These are phyloP conservation scores for Helicostylum pulchrum DNA, from an alignment of 192 early-diverging fungal species.

Conservation along the genomic window DNA sequence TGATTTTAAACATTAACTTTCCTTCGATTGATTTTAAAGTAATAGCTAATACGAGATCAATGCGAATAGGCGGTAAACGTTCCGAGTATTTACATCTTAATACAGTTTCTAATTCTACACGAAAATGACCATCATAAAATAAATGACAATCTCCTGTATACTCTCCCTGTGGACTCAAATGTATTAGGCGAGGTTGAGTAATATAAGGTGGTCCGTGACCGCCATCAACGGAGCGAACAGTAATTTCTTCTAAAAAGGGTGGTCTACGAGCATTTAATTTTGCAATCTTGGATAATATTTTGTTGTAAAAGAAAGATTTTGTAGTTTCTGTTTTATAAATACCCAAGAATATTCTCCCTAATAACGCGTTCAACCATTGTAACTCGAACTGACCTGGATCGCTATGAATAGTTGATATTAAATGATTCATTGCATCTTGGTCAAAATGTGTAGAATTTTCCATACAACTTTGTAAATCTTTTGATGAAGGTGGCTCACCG, in stretches of 20 bases:
- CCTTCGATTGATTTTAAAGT: conserved; percentile 72
- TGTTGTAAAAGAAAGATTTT: conserved; percentile 59
- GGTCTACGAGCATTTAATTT: conserved; percentile 63
- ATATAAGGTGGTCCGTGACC: conserved; percentile 81
- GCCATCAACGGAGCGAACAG: conserved; percentile 71
- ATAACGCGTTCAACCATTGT: conserved; percentile 82
- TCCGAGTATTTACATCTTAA: conserved; percentile 37
- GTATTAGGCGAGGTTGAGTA: conserved; percentile 69
- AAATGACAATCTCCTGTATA: conserved; percentile 71
- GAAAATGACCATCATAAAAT: conserved; percentile 75
- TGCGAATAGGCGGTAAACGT: conserved; percentile 54
- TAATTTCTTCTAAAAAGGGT: conserved; percentile 77
- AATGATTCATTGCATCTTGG: conserved; percentile 37
- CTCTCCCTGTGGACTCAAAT: conserved; percentile 67
- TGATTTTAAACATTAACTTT: conserved; percentile 75
- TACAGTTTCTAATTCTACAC: conserved; percentile 74
- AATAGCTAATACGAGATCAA: conserved; percentile 77
- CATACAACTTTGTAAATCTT: neutral
- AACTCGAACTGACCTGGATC: conserved; percentile 50
- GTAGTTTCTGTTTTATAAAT: conserved; percentile 59
- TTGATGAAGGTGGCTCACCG: conserved; percentile 40
- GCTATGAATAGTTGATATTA: conserved; percentile 47
- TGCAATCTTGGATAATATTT: conserved; percentile 63
- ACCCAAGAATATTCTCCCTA: conserved; percentile 77
- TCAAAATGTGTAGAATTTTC: conserved; percentile 41